These are phyloP conservation scores for Boechera stricta DNA, from an alignment of 345 rosid genomes.

Conservation along the genomic window DNA sequence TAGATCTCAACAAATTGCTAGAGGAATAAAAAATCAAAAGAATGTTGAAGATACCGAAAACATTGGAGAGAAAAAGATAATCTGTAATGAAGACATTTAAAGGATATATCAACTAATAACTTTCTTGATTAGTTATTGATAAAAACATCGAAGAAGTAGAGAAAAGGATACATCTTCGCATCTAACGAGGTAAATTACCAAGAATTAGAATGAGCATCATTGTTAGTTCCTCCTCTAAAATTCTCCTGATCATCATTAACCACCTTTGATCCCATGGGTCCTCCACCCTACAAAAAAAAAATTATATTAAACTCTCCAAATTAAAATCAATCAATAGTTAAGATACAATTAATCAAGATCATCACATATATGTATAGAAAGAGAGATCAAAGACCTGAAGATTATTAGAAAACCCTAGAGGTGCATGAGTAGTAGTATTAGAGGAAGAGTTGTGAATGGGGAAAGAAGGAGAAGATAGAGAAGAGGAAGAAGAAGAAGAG, in stretches of 20 bases:
- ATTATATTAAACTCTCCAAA: conserved; percentile 6
- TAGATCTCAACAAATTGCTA: not conserved
- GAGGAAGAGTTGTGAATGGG: conserved; percentile 48
- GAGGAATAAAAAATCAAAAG: not conserved
- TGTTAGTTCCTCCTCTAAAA: conserved; percentile 39
- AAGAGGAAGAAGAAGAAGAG: conserved; percentile 56
- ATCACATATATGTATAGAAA: conserved; percentile 9
- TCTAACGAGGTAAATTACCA: conserved; percentile 33
- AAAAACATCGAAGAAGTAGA: not conserved
- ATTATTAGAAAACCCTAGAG: conserved; percentile 54
- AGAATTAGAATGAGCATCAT: conserved; percentile 43
- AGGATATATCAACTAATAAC: not conserved
- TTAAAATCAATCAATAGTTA: not conserved
- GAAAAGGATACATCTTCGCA: conserved; percentile 13
- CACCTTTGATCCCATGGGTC: conserved; percentile 42
- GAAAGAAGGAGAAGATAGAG: conserved; percentile 45
- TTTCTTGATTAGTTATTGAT: not conserved
- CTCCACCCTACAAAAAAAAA: conserved; percentile 41
- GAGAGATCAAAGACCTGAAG: conserved; percentile 47
- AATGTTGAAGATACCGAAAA: not conserved
- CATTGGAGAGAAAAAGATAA: not conserved
- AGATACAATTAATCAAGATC: not conserved
- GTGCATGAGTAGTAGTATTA: conserved; percentile 37
- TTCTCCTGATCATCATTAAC: conserved; percentile 38
- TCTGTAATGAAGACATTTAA: not conserved